Conservation (phyloP, 257 asterid genomes). For the Jaltomata sinuosa region DNA sequence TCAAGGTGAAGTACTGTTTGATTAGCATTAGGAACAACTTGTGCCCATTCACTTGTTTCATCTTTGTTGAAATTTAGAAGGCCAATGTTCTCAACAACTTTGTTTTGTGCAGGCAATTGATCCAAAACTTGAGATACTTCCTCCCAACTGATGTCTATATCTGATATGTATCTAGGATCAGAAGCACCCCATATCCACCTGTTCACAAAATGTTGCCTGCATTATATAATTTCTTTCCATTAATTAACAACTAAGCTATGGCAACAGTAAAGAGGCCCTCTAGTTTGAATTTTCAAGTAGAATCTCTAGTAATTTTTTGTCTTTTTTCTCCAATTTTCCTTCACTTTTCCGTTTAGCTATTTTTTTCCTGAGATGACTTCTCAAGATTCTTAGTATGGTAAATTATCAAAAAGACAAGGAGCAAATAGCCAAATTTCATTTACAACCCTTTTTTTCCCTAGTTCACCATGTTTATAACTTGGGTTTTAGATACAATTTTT, state of each 20-base stretch:
- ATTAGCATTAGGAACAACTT: constrained; percentile 32
- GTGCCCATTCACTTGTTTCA: constrained; percentile 51
- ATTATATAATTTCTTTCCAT: constrained; percentile 20
- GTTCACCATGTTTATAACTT: too few species aligned
- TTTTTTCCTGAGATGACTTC: too few species aligned
- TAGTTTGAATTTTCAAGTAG: neutral
- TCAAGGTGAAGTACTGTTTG: constrained; percentile 40
- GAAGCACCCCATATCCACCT: constrained; percentile 68
- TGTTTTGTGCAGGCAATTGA: neutral
- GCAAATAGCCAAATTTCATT: neutral
- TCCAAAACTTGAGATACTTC: constrained; percentile 14
- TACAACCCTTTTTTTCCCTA: neutral
- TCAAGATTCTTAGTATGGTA: too few species aligned
- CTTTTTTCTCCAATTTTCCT: neutral
- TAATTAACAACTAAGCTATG: neutral
- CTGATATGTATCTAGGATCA: constrained; percentile 60
- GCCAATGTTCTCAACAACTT: constrained; percentile 27
- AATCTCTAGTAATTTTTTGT: neutral
- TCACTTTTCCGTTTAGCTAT: neutral
- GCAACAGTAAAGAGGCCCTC: neutral
- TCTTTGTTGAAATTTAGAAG: constrained; percentile 56
- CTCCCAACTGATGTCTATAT: constrained; percentile 41
- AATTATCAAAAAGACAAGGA: too few species aligned
- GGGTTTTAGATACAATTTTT: too few species aligned
- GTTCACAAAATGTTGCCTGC: constrained; percentile 64